phyloP scores from a whole-genome alignment of 169 alveolate genomes.

The Babesia caballi region DNA sequence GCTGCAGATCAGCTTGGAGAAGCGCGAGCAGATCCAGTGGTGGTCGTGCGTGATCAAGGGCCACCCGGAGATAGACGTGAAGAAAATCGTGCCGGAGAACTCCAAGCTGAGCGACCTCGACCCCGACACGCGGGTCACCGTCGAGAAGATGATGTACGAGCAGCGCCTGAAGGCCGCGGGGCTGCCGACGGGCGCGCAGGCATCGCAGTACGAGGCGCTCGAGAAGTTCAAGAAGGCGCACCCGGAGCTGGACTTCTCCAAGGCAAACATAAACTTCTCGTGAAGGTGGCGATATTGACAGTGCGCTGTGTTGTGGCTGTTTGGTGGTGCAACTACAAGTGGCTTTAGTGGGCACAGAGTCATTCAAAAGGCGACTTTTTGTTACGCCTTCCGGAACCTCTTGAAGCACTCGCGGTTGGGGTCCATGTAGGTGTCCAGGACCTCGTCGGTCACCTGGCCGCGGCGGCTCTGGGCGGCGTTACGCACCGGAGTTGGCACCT shows the following conservation, averaged over 20 bases:
- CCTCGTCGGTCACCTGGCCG: conserved; percentile 45
- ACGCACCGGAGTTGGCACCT: conserved; percentile 40
- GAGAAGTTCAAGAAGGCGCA: conserved; percentile 93
- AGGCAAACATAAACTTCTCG: conserved; percentile 81
- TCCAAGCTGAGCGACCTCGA: conserved; percentile 93
- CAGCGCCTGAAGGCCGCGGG: conserved; percentile 89
- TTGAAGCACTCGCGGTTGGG: conserved; percentile 40
- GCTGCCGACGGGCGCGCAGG: conserved; percentile 91
- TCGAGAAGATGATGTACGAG: conserved; percentile 97
- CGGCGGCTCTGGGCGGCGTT: conserved; percentile 20
- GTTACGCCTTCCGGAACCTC: conserved; percentile 5
- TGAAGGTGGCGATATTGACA: no score
- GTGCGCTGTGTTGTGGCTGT: neutral
- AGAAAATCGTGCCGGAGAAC: conserved; percentile 96
- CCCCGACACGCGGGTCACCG: conserved; percentile 94
- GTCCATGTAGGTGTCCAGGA: conserved; percentile 50
- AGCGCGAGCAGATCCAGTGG: conserved; percentile 91
- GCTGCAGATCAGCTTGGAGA: conserved; percentile 86
- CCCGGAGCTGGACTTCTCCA: conserved; percentile 97
- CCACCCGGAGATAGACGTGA: conserved; percentile 92
- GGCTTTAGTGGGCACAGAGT: no score
- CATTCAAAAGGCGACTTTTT: no score
- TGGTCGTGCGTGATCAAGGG: conserved; percentile 94
- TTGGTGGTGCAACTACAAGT: neutral
- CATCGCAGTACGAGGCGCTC: conserved; percentile 88